Conservation (phyloP, 352 stramenopile species). For the Phytophthora pini region DNA sequence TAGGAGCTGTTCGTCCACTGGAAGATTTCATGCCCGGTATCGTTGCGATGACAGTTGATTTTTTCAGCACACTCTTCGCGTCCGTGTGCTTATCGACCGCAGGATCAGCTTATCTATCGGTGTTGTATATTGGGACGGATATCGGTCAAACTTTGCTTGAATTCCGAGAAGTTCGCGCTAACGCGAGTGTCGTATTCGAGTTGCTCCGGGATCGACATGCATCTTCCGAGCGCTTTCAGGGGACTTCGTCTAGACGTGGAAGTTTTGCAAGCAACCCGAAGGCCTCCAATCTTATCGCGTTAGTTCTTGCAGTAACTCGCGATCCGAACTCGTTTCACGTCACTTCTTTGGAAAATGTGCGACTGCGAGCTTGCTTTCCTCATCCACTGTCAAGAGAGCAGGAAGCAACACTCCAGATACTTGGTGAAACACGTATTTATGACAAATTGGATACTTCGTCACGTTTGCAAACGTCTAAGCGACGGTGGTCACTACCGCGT, state of each 20-base stretch:
- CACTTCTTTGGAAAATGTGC: neutral
- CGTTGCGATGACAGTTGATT: neutral
- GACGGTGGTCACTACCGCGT: neutral
- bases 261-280: neutral
- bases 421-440: neutral
- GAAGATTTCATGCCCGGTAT: neutral
- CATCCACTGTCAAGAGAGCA: conserved; percentile 9
- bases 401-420: neutral
- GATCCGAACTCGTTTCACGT: conserved; percentile 2
- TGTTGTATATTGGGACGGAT: conserved; percentile 6
- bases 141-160: conserved; percentile 11
- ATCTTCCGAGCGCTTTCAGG: neutral
- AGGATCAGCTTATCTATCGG: neutral
- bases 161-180: conserved; percentile 9
- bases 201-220: neutral
- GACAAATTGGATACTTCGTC: neutral
- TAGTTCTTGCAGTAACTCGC: conserved; percentile 3
- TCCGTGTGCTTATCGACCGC: conserved; percentile 24
- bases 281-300: neutral
- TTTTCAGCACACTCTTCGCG: conserved; percentile 15
- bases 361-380: conserved; percentile 16
- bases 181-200: conserved; percentile 6
- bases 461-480: neutral
- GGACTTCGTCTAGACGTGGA: neutral
- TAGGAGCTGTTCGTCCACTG: neutral